Evolutionary conservation across 2,329 filamentous ascomycete genomes (phyloP), one percentile per base, ranked within the genome.

Genomic region (Trichoderma polysporum): DNA sequence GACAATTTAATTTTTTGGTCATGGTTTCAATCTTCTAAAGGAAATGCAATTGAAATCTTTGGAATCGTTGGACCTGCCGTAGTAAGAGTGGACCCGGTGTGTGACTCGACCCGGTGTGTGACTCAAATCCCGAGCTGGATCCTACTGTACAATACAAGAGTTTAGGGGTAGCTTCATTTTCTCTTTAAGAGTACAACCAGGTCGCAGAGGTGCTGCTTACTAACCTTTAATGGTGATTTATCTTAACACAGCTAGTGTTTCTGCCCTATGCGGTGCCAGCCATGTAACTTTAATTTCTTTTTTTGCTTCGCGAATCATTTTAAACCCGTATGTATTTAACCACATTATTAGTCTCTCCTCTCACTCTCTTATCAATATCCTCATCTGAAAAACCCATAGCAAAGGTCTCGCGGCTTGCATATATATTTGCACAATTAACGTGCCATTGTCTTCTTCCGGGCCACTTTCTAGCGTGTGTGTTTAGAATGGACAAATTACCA

Each of bases 91-190:
- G 56, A 59, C 7, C 56, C 37, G 37, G 56, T 15, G 37, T 33
- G 54, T 47, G 56, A 59, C 37, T 59, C 37, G 25, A 31, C 29
- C 39, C 56, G 56, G 56, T 59, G 56, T 41, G 37, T 45, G 37
- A 47, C 56, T 45, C 15, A 45, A 29, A 7, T 19, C 25, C 56
- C 37, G n/a, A n/a, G 6, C 5, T 10, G 27, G 17, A 59, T 47
- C 35, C 25, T 45, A 15, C 17, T 19, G 9, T n/a, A 41, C n/a
- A 54, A 25, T 31, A 10, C 27, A 39, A n/a, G 8, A 22, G 56
- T 22, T 22, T 47, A 12, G 37, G 56, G 19, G 56, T 12, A 29
- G 27, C n/a, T 12, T 33, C 37, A 19, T 45, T 17, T 33, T 29
- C 15, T 45, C 12, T 7, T 17, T 9, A 9, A 54, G 29, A 33